A percentile compares a stretch with the other conserved stretches of the same genome.
These are phyloP conservation scores for Chenopodium album DNA, from an alignment of 148 eudicot species.

Conservation along the genomic window DNA sequence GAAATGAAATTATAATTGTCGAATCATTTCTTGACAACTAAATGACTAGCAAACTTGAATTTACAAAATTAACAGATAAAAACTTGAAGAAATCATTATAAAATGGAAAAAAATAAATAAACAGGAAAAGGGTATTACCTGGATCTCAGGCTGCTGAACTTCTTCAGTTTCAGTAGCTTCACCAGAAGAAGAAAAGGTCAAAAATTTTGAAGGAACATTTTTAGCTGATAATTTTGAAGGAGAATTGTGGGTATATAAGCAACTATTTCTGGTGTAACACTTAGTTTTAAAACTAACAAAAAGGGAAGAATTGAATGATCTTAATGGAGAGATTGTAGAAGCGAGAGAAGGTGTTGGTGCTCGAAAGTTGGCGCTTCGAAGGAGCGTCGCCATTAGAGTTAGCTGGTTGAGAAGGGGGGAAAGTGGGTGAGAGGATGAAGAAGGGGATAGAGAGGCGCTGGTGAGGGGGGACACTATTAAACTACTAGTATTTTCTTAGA, in stretches of 20 bases:
- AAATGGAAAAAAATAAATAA: background rate
- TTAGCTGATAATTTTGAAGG: constrained; percentile 11
- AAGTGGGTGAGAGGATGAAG: constrained; percentile 2
- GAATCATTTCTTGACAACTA: too few relatives aligned
- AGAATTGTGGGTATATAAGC: constrained; percentile 14
- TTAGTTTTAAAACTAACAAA: constrained; percentile 18
- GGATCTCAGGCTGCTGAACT: constrained; percentile 27
- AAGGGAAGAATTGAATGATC: constrained; percentile 14
- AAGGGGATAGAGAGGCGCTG: background rate
- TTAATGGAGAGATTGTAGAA: constrained; percentile 9
- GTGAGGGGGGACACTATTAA: too few relatives aligned
- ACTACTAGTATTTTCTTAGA: too few relatives aligned
- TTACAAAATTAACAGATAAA: background rate
- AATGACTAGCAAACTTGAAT: background rate
- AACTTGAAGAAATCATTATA: background rate
- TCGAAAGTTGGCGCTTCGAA: constrained; percentile 26
- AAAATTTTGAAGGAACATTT: background rate
- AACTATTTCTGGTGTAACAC: background rate
- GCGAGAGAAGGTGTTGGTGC: constrained; percentile 22
- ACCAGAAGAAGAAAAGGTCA: constrained; percentile 30
- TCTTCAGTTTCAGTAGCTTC: constrained; percentile 37
- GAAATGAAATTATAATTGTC: too few relatives aligned
- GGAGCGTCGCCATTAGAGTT: constrained; percentile 35
- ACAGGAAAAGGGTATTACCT: constrained; percentile 25
- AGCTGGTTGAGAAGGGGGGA: constrained; percentile 4